Percentiles rank a stretch among this genome's conserved stretches.
These are phyloP conservation scores for Cyberlindnera maclurae DNA, from an alignment of 805 yeast species.

Conservation along the genomic window DNA sequence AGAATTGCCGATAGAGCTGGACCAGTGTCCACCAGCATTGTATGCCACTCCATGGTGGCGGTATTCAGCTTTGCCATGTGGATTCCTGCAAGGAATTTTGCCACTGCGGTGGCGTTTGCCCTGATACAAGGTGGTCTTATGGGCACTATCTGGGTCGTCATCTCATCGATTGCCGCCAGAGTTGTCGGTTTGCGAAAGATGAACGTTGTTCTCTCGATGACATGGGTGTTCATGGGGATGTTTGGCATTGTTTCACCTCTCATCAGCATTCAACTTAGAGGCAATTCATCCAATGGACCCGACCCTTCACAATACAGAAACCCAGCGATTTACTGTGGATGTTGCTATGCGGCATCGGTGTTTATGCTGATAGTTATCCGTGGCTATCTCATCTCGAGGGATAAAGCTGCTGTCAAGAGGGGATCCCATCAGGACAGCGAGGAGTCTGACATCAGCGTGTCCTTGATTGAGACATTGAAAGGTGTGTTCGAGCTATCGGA, in stretches of 20 bases:
- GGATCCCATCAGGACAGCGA: conserved; percentile 23
- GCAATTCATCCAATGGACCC: conserved; percentile 22
- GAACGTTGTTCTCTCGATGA: conserved; percentile 41
- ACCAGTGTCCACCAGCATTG: conserved; percentile 37
- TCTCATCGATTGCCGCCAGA: conserved; percentile 44
- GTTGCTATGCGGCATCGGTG: conserved; percentile 42
- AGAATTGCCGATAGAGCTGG: conserved; percentile 44
- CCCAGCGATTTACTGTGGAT: conserved; percentile 55
- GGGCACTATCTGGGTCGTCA: conserved; percentile 56
- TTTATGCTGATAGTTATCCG: conserved; percentile 37
- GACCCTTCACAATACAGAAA: conserved; percentile 42
- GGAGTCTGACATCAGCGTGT: conserved; percentile 18
- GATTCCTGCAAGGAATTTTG: conserved; percentile 51
- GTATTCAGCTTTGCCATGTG: conserved; percentile 43
- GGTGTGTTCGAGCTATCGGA: conserved; percentile 8
- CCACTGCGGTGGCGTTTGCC: conserved; percentile 47
- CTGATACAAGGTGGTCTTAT: conserved; percentile 47
- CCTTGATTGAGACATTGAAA: neutral
- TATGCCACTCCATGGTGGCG: conserved; percentile 32
- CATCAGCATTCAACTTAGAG: conserved; percentile 47
- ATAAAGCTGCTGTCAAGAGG: conserved; percentile 25
- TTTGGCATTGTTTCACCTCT: conserved; percentile 53
- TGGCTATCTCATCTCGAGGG: conserved; percentile 50
- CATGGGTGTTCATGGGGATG: conserved; percentile 46
- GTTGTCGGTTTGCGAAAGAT: conserved; percentile 48